A percentile compares a stretch with the other conserved stretches of the same genome.
These are phyloP conservation scores for Globisporangium rhizosaccharum DNA, from an alignment of 352 stramenopile species.

Conservation along the genomic window DNA sequence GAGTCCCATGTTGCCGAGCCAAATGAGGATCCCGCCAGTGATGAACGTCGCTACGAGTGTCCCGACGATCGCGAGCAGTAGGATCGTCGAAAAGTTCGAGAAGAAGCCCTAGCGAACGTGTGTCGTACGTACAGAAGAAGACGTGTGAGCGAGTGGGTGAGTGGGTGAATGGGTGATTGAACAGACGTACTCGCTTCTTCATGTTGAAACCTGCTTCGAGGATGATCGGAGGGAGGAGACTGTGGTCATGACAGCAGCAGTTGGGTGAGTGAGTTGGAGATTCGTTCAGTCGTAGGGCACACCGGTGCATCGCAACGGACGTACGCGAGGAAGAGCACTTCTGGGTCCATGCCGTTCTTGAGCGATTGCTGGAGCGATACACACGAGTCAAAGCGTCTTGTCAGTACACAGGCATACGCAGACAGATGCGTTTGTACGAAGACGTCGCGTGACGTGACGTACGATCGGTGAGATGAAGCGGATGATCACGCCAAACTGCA, in stretches of 20 bases:
- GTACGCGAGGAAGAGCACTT: conserved; percentile 82
- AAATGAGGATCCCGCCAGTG: conserved; percentile 68
- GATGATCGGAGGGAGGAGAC: conserved; percentile 76
- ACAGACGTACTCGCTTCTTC: conserved; percentile 67
- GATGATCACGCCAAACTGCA: conserved; percentile 66
- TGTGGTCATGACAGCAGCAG: conserved; percentile 4
- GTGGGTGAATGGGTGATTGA: conserved; percentile 1
- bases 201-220: conserved; percentile 84
- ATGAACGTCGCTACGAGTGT: conserved; percentile 80
- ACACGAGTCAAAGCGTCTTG: neutral
- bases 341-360: conserved; percentile 75
- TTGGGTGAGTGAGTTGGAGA: neutral
- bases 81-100: conserved; percentile 84
- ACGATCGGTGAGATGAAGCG: conserved; percentile 80
- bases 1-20: conserved; percentile 57
- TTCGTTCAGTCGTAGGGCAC: neutral
- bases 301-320: conserved; percentile 5
- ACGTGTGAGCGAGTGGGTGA: conserved; percentile 1
- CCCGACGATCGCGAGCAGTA: conserved; percentile 73
- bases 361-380: conserved; percentile 47
- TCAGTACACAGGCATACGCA: neutral
- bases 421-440: neutral
- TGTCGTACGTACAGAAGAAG: conserved; percentile 1
- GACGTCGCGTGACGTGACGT: neutral
- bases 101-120: conserved; percentile 61